Base-by-base conservation (phyloP, 2,329 filamentous ascomycete species). In the Rachicladosporium sp. region DNA sequence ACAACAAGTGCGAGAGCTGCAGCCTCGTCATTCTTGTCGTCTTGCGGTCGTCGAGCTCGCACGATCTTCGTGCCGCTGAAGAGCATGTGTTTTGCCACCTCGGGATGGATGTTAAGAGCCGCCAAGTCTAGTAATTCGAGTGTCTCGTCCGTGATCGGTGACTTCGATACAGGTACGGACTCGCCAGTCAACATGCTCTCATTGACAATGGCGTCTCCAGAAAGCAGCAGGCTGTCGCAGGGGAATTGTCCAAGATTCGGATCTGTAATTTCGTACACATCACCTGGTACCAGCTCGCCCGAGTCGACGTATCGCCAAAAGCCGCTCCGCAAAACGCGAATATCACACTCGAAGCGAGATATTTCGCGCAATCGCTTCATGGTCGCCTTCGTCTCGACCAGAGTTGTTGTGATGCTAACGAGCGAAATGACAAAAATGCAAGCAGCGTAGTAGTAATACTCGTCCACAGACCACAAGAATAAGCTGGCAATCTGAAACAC, bases 101-200 rank as follows among this genome's bases (percentile, higher is more conserved):
- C 81, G 0, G 88, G 80, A 34, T 85, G 80, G 29, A 95, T 78
- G 0, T 87, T 83, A 0, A 87, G 80, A 4, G 88, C 83, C 39
- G 76, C 78, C 10, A 95, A 68, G 49, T 94, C 78, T 51, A 98
- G 73, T 35, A 74, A 65, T 15, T 71, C 69, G n/a, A 98, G 68
- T 1, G 82, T 78, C 45, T 89, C 79, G 54, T 94, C 80, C 2
- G 76, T 86, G 3, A 86, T 79, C 1, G 91, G 88, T 2, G 79
- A 70, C 61, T 98, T 98, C 2, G 88, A 94, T 1, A 98, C 89
- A 2, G 91, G 93, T 4, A 98, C 88, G 31, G 91, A 96, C 67
- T 98, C 91, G 42, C 89, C 77, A 31, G 91, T 98, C 29, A 98
- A 74, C 91, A 98, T 98, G 64, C 91, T 96, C 63, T 98, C 91